Base-by-base conservation (phyloP, 176 grass and related monocot genomes). In the Eleusine indica region DNA sequence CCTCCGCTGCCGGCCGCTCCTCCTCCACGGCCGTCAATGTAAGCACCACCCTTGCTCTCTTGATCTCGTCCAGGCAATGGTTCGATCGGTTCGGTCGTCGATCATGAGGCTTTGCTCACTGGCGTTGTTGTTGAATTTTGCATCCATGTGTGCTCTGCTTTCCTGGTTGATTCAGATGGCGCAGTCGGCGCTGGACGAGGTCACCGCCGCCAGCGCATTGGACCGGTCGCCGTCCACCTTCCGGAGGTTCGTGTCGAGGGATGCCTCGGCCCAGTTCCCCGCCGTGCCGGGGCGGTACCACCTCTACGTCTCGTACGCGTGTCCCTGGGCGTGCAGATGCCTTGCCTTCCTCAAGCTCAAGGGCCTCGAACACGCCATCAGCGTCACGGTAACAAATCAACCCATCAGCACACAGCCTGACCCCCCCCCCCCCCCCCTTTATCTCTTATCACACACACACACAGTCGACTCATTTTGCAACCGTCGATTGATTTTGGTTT, bases 281-380 rank as follows among this genome's bases (percentile, higher is more conserved):
- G 85, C 93, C 57, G 90, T 88, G 88, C n/a, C 87, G 16, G 96
- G 87, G 12, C 73, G 96, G 82, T 98, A 98, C 90, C 92, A 98
- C 81, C 87, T 98, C 49, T 98, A 98, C 68, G 90, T 98, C 76
- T 98, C 96, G 51, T 98, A 95, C 88, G 89, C 91, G 25, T 98
- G 96, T 78, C 96, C 96, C 46, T 98, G 93, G 96, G 96, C 96
- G 47, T 98, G 87, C 78, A 75, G 92, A 61, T 98, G 92, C 81
- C 91, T 98, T 70, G 88, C 96, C 44, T 93, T 76, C 88, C 46
- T 98, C 74, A 98, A 93, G 89, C 89, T 98, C 73, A 98, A 98
- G 88, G 96, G 91, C 80, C 91, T 98, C 71, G 93, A 98, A 47
- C 39, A 73, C 25, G 84, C 87, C 37, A 93, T 98, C 82, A 60